Percentiles rank a stretch among this genome's conserved stretches.
Evolutionary conservation across 768 basidiomycete species (phyloP).

Genomic region (Mrakia frigida): DNA sequence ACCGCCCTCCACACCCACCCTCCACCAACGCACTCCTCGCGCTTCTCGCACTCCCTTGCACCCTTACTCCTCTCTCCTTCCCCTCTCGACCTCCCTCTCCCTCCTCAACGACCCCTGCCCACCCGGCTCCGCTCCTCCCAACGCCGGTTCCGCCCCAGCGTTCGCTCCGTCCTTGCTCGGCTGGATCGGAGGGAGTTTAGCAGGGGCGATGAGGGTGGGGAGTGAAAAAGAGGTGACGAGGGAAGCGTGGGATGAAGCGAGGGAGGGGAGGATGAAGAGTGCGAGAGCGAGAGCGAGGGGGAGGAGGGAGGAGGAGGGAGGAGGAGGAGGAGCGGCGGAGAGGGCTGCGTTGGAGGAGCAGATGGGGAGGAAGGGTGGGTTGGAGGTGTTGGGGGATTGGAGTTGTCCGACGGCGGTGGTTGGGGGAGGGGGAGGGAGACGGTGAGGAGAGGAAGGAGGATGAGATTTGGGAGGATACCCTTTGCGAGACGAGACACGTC

Average conservation of each 20-base stretch:
- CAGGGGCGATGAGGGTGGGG: constrained; percentile 59
- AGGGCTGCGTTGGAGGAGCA: constrained; percentile 13
- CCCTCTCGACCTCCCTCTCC: constrained; percentile 65
- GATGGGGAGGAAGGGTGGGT: constrained; percentile 7
- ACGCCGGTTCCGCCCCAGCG: constrained; percentile 70
- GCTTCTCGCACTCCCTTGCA: constrained; percentile 26
- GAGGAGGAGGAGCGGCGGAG: constrained; percentile 40
- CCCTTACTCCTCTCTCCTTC: constrained; percentile 66
- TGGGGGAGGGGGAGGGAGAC: neutral
- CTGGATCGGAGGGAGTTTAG: constrained; percentile 91
- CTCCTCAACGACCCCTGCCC: constrained; percentile 77
- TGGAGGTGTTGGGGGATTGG: constrained; percentile 31
- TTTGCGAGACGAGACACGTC: too few species aligned
- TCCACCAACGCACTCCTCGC: neutral
- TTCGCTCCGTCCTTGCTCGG: constrained; percentile 73
- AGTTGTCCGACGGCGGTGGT: neutral
- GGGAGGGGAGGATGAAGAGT: constrained; percentile 43
- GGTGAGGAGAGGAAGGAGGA: neutral
- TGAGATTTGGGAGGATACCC: too few species aligned
- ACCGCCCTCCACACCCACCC: neutral
- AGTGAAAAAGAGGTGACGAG: constrained; percentile 46
- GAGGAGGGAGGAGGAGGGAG: constrained; percentile 39
- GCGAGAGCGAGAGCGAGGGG: constrained; percentile 15
- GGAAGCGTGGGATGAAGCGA: constrained; percentile 46
- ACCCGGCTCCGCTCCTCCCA: constrained; percentile 36